Percentiles rank a stretch among this genome's conserved stretches.
phyloP scores from a whole-genome alignment of 108 stramenopile genomes.

The Nitzschia sp. region DNA sequence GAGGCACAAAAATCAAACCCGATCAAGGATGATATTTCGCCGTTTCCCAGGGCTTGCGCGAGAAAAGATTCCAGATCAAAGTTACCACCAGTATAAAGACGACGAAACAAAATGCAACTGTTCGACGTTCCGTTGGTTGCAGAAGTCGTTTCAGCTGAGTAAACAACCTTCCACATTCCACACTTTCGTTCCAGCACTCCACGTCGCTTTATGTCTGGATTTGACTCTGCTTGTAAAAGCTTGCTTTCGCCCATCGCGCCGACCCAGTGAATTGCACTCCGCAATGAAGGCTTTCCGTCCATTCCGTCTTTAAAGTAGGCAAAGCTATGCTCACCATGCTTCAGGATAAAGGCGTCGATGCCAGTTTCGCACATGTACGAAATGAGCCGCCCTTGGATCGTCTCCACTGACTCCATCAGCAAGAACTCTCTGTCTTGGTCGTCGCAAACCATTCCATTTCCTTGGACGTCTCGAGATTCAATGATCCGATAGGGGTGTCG shows the following conservation, averaged over 20 bases:
- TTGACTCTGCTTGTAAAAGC: not conserved
- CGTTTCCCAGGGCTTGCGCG: not conserved
- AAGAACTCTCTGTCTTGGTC: slow-evolving; percentile 11
- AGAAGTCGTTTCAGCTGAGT: not conserved
- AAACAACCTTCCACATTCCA: slow-evolving; percentile 28
- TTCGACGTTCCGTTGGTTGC: not conserved
- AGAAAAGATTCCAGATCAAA: not conserved
- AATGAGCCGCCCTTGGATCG: slow-evolving; percentile 52
- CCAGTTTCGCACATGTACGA: slow-evolving; percentile 63
- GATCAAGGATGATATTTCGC: not conserved
- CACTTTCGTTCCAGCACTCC: slow-evolving; percentile 27
- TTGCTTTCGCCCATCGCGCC: not conserved
- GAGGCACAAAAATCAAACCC: not conserved
- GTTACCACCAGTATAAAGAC: not conserved
- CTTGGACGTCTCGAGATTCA: slow-evolving; percentile 29
- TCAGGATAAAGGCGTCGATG: slow-evolving; percentile 43
- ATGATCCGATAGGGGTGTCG: slow-evolving; percentile 57
- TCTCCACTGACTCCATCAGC: slow-evolving; percentile 11
- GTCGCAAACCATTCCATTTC: slow-evolving; percentile 51
- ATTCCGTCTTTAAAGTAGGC: slow-evolving; percentile 8
- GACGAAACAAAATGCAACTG: not conserved
- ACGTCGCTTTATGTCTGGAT: slow-evolving; percentile 18
- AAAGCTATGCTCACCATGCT: slow-evolving; percentile 2
- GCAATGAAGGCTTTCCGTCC: not conserved
- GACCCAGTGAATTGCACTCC: not conserved